Conservation (phyloP, 2,329 filamentous ascomycete genomes). For the Xylaria sp. region DNA sequence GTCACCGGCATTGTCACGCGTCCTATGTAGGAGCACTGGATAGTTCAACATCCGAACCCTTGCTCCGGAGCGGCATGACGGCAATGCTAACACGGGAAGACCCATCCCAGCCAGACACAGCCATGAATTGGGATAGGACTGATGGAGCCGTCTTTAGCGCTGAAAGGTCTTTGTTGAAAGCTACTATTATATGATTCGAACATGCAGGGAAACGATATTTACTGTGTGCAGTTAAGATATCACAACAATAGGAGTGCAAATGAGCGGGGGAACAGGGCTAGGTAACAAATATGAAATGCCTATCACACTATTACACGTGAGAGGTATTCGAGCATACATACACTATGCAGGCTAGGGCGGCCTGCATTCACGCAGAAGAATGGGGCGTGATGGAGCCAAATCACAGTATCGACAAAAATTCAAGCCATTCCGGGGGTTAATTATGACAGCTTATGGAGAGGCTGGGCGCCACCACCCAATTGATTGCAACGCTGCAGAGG, state of each 20-base stretch:
- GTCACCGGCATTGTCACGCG: constrained; percentile 24
- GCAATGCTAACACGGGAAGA: constrained; percentile 40
- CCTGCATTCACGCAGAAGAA: constrained; percentile 31
- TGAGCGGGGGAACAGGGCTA: constrained; percentile 21
- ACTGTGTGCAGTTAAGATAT: constrained; percentile 22
- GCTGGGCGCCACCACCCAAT: constrained; percentile 45
- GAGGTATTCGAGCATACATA: constrained; percentile 25
- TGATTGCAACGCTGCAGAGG: constrained; percentile 42
- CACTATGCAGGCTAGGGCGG: constrained; percentile 31
- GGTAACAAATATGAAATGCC: constrained; percentile 33
- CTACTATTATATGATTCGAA: constrained; percentile 10
- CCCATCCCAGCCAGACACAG: constrained; percentile 36
- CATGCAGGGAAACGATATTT: constrained; percentile 19
- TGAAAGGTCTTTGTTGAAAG: constrained; percentile 22
- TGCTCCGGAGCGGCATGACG: constrained; percentile 39
- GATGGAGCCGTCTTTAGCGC: constrained; percentile 37
- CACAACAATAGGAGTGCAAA: constrained; percentile 23
- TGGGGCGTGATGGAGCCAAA: constrained; percentile 27
- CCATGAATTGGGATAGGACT: constrained; percentile 34
- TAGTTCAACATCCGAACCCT: constrained; percentile 35
- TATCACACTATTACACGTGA: constrained; percentile 39
- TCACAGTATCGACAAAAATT: constrained; percentile 35
- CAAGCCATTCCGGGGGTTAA: constrained; percentile 41
- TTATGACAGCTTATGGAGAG: constrained; percentile 44
- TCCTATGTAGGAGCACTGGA: constrained; percentile 13